Evolutionary conservation across 2,329 filamentous ascomycete species (phyloP), one percentile per base, ranked within the genome.

Genomic region (Ambrosiella xylebori): DNA sequence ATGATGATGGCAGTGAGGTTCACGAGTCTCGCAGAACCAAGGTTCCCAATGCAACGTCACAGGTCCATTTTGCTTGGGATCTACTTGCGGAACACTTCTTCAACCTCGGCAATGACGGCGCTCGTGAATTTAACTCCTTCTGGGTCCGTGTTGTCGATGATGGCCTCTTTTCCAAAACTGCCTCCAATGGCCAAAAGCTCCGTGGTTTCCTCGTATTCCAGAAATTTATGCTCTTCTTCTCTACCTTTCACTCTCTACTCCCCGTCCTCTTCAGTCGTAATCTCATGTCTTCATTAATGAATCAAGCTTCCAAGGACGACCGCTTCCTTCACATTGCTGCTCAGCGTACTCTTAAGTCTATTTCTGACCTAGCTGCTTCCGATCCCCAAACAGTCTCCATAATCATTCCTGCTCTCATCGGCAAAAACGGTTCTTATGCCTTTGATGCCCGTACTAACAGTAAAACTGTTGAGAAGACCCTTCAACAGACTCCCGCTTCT

Each of bases 201-300:
- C 89, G 88, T 69, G 93, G 93, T 0, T 91, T 97, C 70, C 81
- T 90, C 65, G 78, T 97, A 1, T 88, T 96, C 65, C 82, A 85
- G 64, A 87, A 85, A 65, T 80, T 89, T 64, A 71, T 96, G 3
- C 71, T 76, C 50, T 72, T 73, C 2, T 69, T 78, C 7, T 72
- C 74, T 38, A 74, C 65, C 66, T 79, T 68, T 19, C 65, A 65
- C 15, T 56, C 63, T 59, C 77, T 76, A 64, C 78, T 72, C 56
- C 75, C 68, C 62, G 75, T 70, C 7, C 73, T 95, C 0, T 95
- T 97, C 67, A 89, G 86, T 64, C 81, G 83, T 61, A 95, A 95
- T 64, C 73, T 96, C 19, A 82, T 94, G 71, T 78, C 81, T 54
- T 91, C 84, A 65, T 71, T 95, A 51, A 85, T 88, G 69, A 93